phyloP scores from a whole-genome alignment of 2,329 filamentous ascomycete genomes.

The Stagonosporopsis rhizophila region DNA sequence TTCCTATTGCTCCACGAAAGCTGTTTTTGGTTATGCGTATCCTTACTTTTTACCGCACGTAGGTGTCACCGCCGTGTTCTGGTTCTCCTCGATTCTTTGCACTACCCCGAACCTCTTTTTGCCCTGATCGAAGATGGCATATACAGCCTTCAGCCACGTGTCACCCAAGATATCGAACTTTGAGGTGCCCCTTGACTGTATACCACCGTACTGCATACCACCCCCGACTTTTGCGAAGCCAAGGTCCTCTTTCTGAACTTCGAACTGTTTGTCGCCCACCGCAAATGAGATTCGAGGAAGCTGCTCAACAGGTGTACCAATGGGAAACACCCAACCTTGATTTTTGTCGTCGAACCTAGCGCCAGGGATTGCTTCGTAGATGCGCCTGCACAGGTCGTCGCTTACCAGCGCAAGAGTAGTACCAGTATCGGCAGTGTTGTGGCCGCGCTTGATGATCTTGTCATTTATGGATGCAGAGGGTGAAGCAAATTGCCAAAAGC shows the following conservation, averaged over 20 bases:
- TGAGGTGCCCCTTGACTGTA: slow-evolving; percentile 59
- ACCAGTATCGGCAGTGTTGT: slow-evolving; percentile 74
- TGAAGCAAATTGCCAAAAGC: slow-evolving; percentile 73
- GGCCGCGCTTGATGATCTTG: slow-evolving; percentile 56
- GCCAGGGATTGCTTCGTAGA: slow-evolving; percentile 71
- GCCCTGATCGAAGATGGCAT: slow-evolving; percentile 70
- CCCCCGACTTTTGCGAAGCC: slow-evolving; percentile 64
- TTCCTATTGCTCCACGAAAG: neutral
- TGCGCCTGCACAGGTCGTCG: slow-evolving; percentile 65
- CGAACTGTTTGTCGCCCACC: slow-evolving; percentile 67
- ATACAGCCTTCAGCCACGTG: slow-evolving; percentile 69
- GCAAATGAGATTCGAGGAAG: slow-evolving; percentile 69
- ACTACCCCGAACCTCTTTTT: slow-evolving; percentile 66
- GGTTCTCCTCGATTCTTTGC: slow-evolving; percentile 53
- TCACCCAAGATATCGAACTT: slow-evolving; percentile 70
- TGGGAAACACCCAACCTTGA: slow-evolving; percentile 71
- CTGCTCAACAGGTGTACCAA: slow-evolving; percentile 56
- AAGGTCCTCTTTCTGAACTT: slow-evolving; percentile 69
- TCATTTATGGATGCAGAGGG: slow-evolving; percentile 65
- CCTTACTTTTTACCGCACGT: neutral
- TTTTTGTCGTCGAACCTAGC: slow-evolving; percentile 58
- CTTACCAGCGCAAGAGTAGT: slow-evolving; percentile 72
- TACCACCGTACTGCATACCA: slow-evolving; percentile 67
- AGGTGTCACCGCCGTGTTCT: slow-evolving; percentile 32
- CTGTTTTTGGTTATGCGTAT: neutral